phyloP scores from a whole-genome alignment of 331 rosid genomes.

The Malus hybrid region DNA sequence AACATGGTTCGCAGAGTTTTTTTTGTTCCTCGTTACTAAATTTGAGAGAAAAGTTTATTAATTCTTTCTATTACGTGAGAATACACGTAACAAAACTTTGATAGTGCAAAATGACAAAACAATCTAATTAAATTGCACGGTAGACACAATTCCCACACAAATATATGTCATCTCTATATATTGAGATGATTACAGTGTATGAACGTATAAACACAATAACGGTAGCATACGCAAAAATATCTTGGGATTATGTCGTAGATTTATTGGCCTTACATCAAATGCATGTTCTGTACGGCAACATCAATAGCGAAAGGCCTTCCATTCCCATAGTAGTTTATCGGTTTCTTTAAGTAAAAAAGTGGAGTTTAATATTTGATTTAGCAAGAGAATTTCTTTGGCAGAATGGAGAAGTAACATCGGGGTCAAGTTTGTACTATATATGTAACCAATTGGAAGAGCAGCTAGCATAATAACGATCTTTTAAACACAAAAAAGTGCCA shows the following conservation, averaged over 20 bases:
- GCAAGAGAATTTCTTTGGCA: not conserved
- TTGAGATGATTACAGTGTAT: not conserved
- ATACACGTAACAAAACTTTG: no score
- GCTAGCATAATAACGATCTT: not conserved
- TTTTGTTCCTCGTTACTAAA: not conserved
- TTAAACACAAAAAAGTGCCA: not conserved
- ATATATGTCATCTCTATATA: not conserved
- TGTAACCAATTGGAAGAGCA: not conserved
- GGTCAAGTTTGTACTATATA: not conserved
- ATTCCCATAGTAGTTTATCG: not conserved
- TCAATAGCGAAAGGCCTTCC: not conserved
- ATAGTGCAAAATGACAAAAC: no score
- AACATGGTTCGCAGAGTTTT: not conserved
- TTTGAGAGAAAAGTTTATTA: not conserved
- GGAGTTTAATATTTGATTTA: not conserved
- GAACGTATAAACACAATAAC: not conserved
- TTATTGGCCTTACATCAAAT: not conserved
- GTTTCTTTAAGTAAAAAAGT: not conserved
- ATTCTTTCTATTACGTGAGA: not conserved
- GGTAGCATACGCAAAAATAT: not conserved
- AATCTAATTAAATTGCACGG: not conserved
- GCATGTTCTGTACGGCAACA: not conserved
- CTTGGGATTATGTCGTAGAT: not conserved
- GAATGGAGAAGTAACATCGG: not conserved
- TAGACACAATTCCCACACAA: accelerated